Conservation (phyloP, 768 basidiomycete genomes). For the Suillus spraguei region DNA sequence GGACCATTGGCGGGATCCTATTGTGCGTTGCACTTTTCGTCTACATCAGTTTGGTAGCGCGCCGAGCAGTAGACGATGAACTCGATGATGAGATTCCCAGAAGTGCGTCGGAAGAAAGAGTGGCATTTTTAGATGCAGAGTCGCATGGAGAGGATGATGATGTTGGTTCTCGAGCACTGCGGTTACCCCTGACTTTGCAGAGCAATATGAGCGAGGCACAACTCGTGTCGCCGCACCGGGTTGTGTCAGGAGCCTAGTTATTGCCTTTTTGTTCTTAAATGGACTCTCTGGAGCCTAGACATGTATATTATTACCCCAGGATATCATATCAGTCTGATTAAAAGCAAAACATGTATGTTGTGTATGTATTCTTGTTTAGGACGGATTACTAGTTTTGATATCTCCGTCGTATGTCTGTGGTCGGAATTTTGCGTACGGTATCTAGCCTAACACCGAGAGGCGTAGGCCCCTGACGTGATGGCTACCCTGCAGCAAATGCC, state of each 20-base stretch:
- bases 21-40: constrained; percentile 76
- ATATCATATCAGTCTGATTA: constrained; percentile 1
- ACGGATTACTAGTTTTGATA: constrained; percentile 14
- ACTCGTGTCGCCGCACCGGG: constrained; percentile 29
- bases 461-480: neutral
- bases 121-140: constrained; percentile 51
- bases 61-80: constrained; percentile 62
- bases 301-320: constrained; percentile 5
- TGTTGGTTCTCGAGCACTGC: constrained; percentile 14
- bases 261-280: neutral
- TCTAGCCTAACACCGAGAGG: constrained; percentile 1
- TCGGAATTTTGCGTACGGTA: neutral
- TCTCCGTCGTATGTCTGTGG: constrained; percentile 1
- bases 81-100: constrained; percentile 42
- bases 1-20: constrained; percentile 67
- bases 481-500: constrained; percentile 19
- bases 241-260: constrained; percentile 15
- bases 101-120: constrained; percentile 48
- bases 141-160: constrained; percentile 23
- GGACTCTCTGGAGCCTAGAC: constrained; percentile 9
- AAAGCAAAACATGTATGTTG: constrained; percentile 18
- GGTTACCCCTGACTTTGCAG: constrained; percentile 22
- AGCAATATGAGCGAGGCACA: constrained; percentile 52
- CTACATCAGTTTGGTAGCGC: constrained; percentile 81
- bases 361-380: constrained; percentile 22